phyloP scores from a whole-genome alignment of 1,139 yeast species.

The Pichia sp. region DNA sequence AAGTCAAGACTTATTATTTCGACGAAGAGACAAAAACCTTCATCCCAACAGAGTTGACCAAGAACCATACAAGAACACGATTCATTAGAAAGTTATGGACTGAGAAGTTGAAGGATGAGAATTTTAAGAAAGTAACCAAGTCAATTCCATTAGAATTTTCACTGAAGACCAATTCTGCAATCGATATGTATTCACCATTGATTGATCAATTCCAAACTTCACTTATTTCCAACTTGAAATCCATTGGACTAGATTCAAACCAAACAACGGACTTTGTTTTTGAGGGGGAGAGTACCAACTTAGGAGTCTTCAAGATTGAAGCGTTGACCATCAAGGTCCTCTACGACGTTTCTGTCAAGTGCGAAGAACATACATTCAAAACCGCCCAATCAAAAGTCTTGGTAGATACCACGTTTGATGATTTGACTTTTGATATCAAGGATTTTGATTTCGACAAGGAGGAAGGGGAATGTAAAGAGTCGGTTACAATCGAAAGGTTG shows the following conservation, averaged over 20 bases:
- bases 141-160: conserved; percentile 8
- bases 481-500: conserved; percentile 1
- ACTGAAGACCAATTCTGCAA: background rate
- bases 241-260: conserved; percentile 3
- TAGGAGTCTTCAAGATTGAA: conserved; percentile 15
- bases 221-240: conserved; percentile 4
- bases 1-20: conserved; percentile 20
- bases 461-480: background rate
- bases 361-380: background rate
- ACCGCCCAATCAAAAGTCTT: background rate
- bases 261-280: conserved; percentile 15
- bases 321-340: conserved; percentile 7
- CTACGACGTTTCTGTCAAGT: conserved; percentile 1
- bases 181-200: conserved; percentile 10
- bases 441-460: conserved; percentile 9
- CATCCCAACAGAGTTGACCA: conserved; percentile 18
- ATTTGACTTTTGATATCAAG: conserved; percentile 1
- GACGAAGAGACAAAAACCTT: conserved; percentile 18
- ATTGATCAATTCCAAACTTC: conserved; percentile 3
- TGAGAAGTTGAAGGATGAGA: conserved; percentile 18
- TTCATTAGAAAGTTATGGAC: conserved; percentile 24
- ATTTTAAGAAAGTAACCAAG: conserved; percentile 12
- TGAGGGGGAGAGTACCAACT: conserved; percentile 15
- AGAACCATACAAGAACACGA: conserved; percentile 21
- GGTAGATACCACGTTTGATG: background rate